Conservation (phyloP, 2,329 filamentous ascomycete genomes). For the Colletotrichum tanaceti region DNA sequence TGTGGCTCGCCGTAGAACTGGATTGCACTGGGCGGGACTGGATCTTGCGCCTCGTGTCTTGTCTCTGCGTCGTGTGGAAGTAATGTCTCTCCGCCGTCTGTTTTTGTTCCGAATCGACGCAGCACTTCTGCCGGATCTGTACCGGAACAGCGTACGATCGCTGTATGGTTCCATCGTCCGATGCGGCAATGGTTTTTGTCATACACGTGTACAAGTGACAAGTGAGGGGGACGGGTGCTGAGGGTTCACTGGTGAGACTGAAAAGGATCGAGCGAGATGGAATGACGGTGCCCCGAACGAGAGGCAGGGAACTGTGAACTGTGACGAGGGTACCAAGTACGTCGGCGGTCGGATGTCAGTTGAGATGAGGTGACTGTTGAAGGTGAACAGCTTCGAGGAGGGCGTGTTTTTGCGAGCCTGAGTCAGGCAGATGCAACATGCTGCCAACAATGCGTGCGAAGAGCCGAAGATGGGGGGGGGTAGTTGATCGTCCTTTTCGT, state of each 20-base stretch:
- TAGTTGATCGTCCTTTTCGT: neutral
- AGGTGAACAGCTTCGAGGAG: constrained; percentile 1
- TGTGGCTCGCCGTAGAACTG: constrained; percentile 1
- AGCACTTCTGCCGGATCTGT: constrained; percentile 32
- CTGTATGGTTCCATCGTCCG: neutral
- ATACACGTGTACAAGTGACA: neutral
- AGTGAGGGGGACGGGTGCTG: constrained; percentile 13
- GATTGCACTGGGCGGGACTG: constrained; percentile 27
- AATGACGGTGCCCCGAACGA: constrained; percentile 6
- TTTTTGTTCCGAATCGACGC: constrained; percentile 31
- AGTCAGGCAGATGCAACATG: constrained; percentile 31
- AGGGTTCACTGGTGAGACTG: constrained; percentile 29
- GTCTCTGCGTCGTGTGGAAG: neutral
- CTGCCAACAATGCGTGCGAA: neutral
- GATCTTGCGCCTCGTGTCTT: constrained; percentile 12
- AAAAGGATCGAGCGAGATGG: constrained; percentile 6
- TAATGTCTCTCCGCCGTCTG: constrained; percentile 21
- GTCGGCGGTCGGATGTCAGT: constrained; percentile 26
- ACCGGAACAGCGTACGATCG: constrained; percentile 32
- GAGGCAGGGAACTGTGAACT: neutral
- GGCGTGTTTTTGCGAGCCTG: constrained; percentile 13
- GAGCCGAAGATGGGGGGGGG: neutral
- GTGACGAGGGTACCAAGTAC: constrained; percentile 10
- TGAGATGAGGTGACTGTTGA: constrained; percentile 34
- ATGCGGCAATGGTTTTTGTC: constrained; percentile 16